Evolutionary conservation across 371 early-diverging fungal genomes (phyloP).

Genomic region (Circinella minor): DNA sequence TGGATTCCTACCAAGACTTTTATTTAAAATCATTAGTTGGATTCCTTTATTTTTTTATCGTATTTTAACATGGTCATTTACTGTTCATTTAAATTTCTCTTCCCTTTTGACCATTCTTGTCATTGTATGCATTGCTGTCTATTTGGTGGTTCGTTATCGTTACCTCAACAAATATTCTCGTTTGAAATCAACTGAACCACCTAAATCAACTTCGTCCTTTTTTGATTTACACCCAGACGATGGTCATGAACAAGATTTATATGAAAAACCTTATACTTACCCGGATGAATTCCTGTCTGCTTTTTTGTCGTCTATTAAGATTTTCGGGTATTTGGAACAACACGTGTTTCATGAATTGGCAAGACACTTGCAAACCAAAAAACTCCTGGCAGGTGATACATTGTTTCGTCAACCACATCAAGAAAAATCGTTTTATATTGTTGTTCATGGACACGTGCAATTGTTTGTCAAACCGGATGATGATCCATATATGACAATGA

Average conservation of each 20-base stretch:
- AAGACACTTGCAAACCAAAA: conserved; percentile 83
- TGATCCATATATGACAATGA: conserved; percentile 21
- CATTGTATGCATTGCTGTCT: conserved; percentile 43
- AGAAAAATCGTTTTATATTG: conserved; percentile 87
- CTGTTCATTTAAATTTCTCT: conserved; percentile 68
- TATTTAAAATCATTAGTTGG: conserved; percentile 55
- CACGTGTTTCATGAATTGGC: conserved; percentile 96
- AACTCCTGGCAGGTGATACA: conserved; percentile 86
- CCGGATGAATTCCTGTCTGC: conserved; percentile 87
- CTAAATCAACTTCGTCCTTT: conserved; percentile 65
- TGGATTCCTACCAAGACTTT: conserved; percentile 47
- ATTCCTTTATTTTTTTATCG: conserved; percentile 62
- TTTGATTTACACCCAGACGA: conserved; percentile 81
- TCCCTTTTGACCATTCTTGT: conserved; percentile 55
- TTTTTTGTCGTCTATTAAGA: conserved; percentile 88
- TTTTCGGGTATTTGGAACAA: conserved; percentile 97
- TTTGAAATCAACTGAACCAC: conserved; percentile 58
- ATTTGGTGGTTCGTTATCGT: conserved; percentile 72
- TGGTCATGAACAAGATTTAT: conserved; percentile 60
- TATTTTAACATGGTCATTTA: conserved; percentile 71
- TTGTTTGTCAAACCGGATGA: conserved; percentile 67
- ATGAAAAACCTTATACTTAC: conserved; percentile 59
- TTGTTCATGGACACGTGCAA: conserved; percentile 93
- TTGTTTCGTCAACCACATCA: conserved; percentile 80
- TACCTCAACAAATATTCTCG: conserved; percentile 83